These are phyloP conservation scores for Thyridium curvatum DNA, from an alignment of 2,329 filamentous ascomycete species.

Conservation along the genomic window DNA sequence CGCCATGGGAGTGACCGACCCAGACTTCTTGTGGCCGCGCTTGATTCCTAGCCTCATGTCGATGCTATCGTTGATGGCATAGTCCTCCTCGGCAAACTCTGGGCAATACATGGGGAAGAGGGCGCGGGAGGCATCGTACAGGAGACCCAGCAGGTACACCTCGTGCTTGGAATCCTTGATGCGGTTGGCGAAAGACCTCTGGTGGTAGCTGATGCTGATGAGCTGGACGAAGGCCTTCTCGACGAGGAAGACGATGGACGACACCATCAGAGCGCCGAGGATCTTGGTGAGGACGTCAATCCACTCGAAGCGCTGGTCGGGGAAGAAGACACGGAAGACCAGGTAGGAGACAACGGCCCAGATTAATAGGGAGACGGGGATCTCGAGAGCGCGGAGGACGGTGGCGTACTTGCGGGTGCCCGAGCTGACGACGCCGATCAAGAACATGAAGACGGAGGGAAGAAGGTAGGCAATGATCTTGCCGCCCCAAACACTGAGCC, in stretches of 20 bases:
- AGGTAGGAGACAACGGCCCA: constrained; percentile 59
- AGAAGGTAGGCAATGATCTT: constrained; percentile 58
- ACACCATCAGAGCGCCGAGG: constrained; percentile 60
- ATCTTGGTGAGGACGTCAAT: constrained; percentile 55
- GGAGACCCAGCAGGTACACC: constrained; percentile 70
- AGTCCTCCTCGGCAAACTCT: constrained; percentile 89
- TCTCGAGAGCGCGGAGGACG: constrained; percentile 57
- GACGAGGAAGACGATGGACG: constrained; percentile 63
- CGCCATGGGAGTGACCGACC: constrained; percentile 69
- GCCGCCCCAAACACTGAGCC: constrained; percentile 60
- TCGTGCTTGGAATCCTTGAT: constrained; percentile 91
- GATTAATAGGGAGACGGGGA: constrained; percentile 62
- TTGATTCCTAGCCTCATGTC: constrained; percentile 56
- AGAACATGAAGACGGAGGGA: constrained; percentile 60
- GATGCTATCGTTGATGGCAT: constrained; percentile 80
- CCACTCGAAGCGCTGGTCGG: constrained; percentile 38
- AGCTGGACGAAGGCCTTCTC: constrained; percentile 77
- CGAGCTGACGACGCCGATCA: constrained; percentile 62
- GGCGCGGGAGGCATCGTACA: constrained; percentile 84
- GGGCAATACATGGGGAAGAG: constrained; percentile 89
- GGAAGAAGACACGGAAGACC: constrained; percentile 53
- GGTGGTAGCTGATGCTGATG: constrained; percentile 80
- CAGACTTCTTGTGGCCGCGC: constrained; percentile 37
- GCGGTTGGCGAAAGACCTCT: constrained; percentile 71
- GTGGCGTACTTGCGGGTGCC: constrained; percentile 66